Conservation (phyloP, 2,329 filamentous ascomycete genomes). For the Cercospora berteroae region DNA sequence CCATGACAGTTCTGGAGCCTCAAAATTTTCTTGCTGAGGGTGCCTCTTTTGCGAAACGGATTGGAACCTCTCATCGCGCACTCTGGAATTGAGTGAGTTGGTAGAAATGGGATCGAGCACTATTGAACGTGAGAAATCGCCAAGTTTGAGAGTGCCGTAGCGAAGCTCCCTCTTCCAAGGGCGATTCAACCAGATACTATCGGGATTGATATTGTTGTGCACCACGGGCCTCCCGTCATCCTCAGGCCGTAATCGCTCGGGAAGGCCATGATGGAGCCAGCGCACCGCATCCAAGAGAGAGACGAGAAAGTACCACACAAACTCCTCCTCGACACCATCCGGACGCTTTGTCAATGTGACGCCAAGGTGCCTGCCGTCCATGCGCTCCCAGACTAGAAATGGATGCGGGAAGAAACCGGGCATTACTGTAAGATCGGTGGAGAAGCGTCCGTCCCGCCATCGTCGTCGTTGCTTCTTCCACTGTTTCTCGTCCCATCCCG, state of each 20-base stretch:
- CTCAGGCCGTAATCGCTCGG: background rate
- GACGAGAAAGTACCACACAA: slow-evolving; percentile 20
- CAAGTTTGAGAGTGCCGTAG: slow-evolving; percentile 17
- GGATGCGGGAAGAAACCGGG: slow-evolving; percentile 3
- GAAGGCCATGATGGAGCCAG: slow-evolving; percentile 10
- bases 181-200: slow-evolving; percentile 33
- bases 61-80: background rate
- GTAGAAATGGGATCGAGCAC: background rate
- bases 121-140: slow-evolving; percentile 13
- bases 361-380: slow-evolving; percentile 12
- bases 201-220: slow-evolving; percentile 42
- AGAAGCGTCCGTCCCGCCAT: background rate
- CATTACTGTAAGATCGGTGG: background rate
- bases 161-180: background rate
- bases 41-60: background rate
- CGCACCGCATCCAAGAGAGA: slow-evolving; percentile 14
- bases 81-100: background rate
- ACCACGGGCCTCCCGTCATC: slow-evolving; percentile 24
- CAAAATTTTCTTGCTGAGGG: slow-evolving; percentile 10
- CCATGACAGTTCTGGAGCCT: slow-evolving; percentile 16
- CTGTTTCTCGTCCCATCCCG: slow-evolving; percentile 2
- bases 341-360: slow-evolving; percentile 4
- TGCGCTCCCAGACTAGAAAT: slow-evolving; percentile 14
- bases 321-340: slow-evolving; percentile 15
- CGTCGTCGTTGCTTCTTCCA: background rate